Evolutionary conservation across 1,284 basidiomycete genomes (phyloP).

Genomic region (Irpex rosettiformis): DNA sequence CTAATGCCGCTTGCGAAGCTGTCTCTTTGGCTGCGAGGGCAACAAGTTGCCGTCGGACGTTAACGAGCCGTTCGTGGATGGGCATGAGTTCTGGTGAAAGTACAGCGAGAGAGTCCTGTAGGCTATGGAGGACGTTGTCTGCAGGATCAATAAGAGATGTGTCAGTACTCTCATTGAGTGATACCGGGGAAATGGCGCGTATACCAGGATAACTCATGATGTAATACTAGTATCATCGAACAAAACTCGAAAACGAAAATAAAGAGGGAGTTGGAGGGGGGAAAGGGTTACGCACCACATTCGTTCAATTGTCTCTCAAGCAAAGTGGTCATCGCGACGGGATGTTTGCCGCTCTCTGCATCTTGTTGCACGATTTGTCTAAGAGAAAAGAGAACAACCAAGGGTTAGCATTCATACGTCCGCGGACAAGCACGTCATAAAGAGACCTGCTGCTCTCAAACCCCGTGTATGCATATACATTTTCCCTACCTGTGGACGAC

Average conservation of each 20-base stretch:
- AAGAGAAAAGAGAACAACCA: not conserved
- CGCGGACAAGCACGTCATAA: not conserved
- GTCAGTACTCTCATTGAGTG: not conserved
- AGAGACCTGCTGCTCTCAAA: constrained; percentile 1
- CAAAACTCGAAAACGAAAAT: not conserved
- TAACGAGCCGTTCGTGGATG: constrained; percentile 86
- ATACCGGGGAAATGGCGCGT: not conserved
- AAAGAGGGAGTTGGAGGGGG: not conserved
- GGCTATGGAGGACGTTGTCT: constrained; percentile 76
- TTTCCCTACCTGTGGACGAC: not conserved
- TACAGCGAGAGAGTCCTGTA: constrained; percentile 83
- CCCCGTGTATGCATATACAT: not conserved
- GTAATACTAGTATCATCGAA: not conserved
- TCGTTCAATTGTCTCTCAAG: constrained; percentile 89
- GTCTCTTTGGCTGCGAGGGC: constrained; percentile 76
- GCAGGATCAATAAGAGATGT: not conserved
- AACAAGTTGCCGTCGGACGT: constrained; percentile 85
- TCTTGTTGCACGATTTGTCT: constrained; percentile 78
- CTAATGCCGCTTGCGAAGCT: constrained; percentile 23
- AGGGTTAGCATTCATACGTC: constrained; percentile 3
- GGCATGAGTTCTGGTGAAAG: constrained; percentile 87
- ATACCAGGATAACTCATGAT: constrained; percentile 1
- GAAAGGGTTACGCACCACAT: constrained; percentile 64
- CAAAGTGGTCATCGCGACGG: constrained; percentile 85
- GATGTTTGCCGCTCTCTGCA: constrained; percentile 79